Percentiles rank a stretch among this genome's conserved stretches.
Conservation (phyloP, 2,329 filamentous ascomycete species). For the Onygenales sp. region DNA sequence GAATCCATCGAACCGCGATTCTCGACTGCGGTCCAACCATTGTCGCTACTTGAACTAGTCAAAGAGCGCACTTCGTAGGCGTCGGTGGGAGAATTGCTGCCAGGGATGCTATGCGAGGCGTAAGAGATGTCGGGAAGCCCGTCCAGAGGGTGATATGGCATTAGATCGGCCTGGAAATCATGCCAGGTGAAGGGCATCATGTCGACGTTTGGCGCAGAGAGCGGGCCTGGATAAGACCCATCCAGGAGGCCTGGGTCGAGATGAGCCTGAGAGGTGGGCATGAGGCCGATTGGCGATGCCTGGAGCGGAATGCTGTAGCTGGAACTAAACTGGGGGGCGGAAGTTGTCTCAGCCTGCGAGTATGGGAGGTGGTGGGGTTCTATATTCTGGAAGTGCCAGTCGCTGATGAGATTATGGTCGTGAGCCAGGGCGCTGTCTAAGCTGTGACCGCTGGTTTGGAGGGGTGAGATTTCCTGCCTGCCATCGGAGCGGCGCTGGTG, state of each 20-base stretch:
- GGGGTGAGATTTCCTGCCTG: constrained; percentile 32
- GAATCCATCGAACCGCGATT: constrained; percentile 63
- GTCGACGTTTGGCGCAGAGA: constrained; percentile 48
- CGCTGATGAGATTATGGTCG: constrained; percentile 34
- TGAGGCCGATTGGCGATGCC: constrained; percentile 42
- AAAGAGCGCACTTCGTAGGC: constrained; percentile 82
- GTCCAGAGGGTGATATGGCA: constrained; percentile 42
- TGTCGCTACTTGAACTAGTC: constrained; percentile 68
- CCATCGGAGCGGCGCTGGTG: constrained; percentile 20
- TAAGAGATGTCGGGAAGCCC: constrained; percentile 38
- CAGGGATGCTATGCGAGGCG: constrained; percentile 32
- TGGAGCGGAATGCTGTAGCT: constrained; percentile 44
- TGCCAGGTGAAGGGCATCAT: constrained; percentile 65
- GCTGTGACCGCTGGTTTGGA: constrained; percentile 35
- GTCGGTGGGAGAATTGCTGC: constrained; percentile 60
- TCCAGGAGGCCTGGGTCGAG: constrained; percentile 55
- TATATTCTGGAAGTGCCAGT: constrained; percentile 37
- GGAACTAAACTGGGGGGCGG: constrained; percentile 46
- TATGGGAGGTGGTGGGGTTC: constrained; percentile 30
- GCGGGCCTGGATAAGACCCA: constrained; percentile 45
- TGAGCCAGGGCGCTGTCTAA: constrained; percentile 35
- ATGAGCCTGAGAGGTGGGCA: constrained; percentile 51
- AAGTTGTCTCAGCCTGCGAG: constrained; percentile 42
- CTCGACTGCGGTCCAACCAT: constrained; percentile 78
- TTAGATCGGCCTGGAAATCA: constrained; percentile 64